phyloP scores from a whole-genome alignment of 768 basidiomycete species.

The Clavulina sp. region DNA sequence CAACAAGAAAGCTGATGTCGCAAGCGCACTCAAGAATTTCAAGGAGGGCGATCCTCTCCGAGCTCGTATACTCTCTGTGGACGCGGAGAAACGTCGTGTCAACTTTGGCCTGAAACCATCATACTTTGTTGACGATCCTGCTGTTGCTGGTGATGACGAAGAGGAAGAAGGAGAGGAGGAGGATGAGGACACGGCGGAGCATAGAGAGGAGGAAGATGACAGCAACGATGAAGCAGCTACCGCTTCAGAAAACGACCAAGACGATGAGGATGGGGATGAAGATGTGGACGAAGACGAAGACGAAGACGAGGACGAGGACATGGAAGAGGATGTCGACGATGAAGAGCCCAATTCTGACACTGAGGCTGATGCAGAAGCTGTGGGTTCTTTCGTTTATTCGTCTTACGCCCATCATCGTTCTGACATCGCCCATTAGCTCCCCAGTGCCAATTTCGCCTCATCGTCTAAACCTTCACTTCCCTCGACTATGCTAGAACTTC shows the following conservation, averaged over 20 bases:
- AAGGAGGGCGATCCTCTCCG: slow-evolving; percentile 75
- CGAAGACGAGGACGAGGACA: slow-evolving; percentile 17
- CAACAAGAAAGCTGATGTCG: slow-evolving; percentile 62
- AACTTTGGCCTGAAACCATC: slow-evolving; percentile 77
- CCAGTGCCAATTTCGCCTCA: not conserved
- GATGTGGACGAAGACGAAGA: slow-evolving; percentile 17
- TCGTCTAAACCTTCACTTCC: not conserved
- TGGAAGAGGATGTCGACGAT: slow-evolving; percentile 17
- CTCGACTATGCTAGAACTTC: not conserved
- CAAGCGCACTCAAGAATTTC: slow-evolving; percentile 63
- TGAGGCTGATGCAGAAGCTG: slow-evolving; percentile 26
- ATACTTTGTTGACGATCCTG: slow-evolving; percentile 43
- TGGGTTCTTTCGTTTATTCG: no score
- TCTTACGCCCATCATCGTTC: no score
- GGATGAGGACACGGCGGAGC: slow-evolving; percentile 15
- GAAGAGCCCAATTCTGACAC: slow-evolving; percentile 13
- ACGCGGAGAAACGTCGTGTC: slow-evolving; percentile 64
- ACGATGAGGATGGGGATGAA: slow-evolving; percentile 11
- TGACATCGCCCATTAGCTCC: no score
- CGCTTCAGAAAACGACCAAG: not conserved
- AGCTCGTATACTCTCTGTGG: slow-evolving; percentile 53
- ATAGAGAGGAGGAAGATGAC: slow-evolving; percentile 18
- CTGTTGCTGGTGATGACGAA: slow-evolving; percentile 17
- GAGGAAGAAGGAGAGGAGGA: slow-evolving; percentile 14
- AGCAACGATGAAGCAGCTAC: slow-evolving; percentile 12